Conservation (phyloP, 352 stramenopile species). For the Phytophthora pinifolia region DNA sequence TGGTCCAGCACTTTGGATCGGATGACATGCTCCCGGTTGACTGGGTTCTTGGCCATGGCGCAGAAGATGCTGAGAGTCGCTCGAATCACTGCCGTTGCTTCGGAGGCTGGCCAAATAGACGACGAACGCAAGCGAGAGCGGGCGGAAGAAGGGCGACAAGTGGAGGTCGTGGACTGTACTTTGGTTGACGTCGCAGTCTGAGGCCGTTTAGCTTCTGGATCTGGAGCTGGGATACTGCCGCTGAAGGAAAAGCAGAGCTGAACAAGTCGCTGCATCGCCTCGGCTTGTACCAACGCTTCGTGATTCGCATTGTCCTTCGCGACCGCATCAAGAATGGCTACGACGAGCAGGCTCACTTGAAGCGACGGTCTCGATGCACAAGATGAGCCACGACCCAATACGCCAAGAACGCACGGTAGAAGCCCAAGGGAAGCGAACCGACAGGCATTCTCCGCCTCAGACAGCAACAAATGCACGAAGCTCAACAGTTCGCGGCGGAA, state of each 20-base stretch:
- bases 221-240: neutral
- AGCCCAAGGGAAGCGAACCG: slow-evolving; percentile 60
- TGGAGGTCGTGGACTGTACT: slow-evolving; percentile 3
- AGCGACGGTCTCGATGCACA: slow-evolving; percentile 20
- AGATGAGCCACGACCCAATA: slow-evolving; percentile 32
- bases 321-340: slow-evolving; percentile 60
- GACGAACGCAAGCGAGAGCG: slow-evolving; percentile 9
- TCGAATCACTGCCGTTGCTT: slow-evolving; percentile 31
- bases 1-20: slow-evolving; percentile 64
- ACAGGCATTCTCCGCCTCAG: slow-evolving; percentile 55
- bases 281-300: slow-evolving; percentile 43
- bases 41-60: slow-evolving; percentile 53
- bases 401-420: slow-evolving; percentile 50
- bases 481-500: slow-evolving; percentile 68
- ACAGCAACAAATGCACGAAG: slow-evolving; percentile 59
- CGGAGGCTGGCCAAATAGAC: slow-evolving; percentile 21
- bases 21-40: slow-evolving; percentile 62
- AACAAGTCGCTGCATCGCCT: slow-evolving; percentile 48
- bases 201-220: slow-evolving; percentile 14
- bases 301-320: slow-evolving; percentile 55
- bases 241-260: slow-evolving; percentile 49
- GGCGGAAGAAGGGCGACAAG: slow-evolving; percentile 12
- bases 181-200: slow-evolving; percentile 15
- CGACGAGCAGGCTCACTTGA: slow-evolving; percentile 50
- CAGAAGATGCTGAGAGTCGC: slow-evolving; percentile 60